phyloP scores from a whole-genome alignment of 2,329 filamentous ascomycete species.

The Claviceps sp. region DNA sequence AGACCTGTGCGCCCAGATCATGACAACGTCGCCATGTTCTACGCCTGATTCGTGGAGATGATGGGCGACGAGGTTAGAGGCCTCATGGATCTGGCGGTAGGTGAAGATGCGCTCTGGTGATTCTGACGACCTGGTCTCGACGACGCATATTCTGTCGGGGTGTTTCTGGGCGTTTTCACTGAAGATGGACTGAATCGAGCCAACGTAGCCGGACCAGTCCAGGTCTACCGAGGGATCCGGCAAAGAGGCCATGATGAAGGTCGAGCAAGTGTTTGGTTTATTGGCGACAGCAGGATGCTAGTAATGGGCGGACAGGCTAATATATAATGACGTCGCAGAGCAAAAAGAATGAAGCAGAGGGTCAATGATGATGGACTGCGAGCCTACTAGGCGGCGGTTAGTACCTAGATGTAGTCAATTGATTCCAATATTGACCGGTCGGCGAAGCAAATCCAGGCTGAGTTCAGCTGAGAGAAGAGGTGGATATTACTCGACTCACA shows the following conservation, averaged over 20 bases:
- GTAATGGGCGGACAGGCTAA: neutral
- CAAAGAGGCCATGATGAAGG: conserved; percentile 14
- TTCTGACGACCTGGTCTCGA: conserved; percentile 28
- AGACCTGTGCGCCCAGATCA: conserved; percentile 74
- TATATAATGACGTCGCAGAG: neutral
- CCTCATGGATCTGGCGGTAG: conserved; percentile 77
- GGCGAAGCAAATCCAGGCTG: neutral
- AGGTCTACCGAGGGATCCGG: conserved; percentile 57
- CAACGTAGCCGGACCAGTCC: conserved; percentile 51
- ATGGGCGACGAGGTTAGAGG: conserved; percentile 67
- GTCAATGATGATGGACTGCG: neutral
- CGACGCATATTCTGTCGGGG: conserved; percentile 44
- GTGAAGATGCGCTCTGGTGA: conserved; percentile 56
- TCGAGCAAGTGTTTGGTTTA: neutral
- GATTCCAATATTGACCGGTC: neutral
- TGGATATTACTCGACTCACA: neutral
- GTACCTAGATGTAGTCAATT: neutral
- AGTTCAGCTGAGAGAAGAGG: neutral
- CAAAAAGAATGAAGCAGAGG: neutral
- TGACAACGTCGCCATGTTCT: conserved; percentile 73
- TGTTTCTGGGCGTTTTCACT: conserved; percentile 49
- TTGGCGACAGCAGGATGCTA: neutral
- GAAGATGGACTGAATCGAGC: conserved; percentile 58
- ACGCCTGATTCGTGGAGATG: conserved; percentile 63
- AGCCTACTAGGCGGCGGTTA: neutral